Evolutionary conservation across 768 basidiomycete genomes (phyloP), one percentile per base, ranked within the genome.

Genomic region (Lyophyllum shimeji): DNA sequence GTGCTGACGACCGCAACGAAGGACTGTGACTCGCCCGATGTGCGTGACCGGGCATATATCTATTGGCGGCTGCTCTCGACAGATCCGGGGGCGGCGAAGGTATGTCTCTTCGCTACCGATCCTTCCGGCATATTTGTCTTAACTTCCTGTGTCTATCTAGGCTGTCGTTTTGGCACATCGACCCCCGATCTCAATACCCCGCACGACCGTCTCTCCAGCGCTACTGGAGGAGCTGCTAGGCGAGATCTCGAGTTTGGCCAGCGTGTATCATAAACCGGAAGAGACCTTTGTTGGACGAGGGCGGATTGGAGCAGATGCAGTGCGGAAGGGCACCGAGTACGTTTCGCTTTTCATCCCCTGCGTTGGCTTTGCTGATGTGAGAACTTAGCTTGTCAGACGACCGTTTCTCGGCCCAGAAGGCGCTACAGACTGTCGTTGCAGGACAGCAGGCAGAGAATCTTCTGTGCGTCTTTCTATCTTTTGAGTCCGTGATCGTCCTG

Each of bases 61-160:
- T 98, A 98, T 66, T 99, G 97, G 97, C 81, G 97, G 58, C 67
- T 99, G 59, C 71, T 99, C 24, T 96, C 93, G 6, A 95, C 93
- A 53, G 96, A 99, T 70, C 93, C 95, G 0, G 92, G 85, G 1
- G 94, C 96, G 17, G 96, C 97, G 0, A 99, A 98, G 81, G 95
- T 92, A 58, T 47, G 75, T 58, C 11, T 9, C 52, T 20, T 24
- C 8, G n/a, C n/a, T n/a, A n/a, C n/a, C n/a, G n/a, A n/a, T n/a
- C n/a, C n/a, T n/a, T n/a, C n/a, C n/a, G n/a, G n/a, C n/a, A n/a
- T n/a, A n/a, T n/a, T n/a, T n/a, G n/a, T n/a, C 17, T 40, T 42
- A 31, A 29, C 12, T 54, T 50, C 55, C 46, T 20, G 46, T 58
- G 24, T 56, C 46, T 51, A 2, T 55, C n/a, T 46, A 82, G 81